These are phyloP conservation scores for Fusarium incarnatum DNA, from an alignment of 2,329 filamentous ascomycete species.

Conservation along the genomic window DNA sequence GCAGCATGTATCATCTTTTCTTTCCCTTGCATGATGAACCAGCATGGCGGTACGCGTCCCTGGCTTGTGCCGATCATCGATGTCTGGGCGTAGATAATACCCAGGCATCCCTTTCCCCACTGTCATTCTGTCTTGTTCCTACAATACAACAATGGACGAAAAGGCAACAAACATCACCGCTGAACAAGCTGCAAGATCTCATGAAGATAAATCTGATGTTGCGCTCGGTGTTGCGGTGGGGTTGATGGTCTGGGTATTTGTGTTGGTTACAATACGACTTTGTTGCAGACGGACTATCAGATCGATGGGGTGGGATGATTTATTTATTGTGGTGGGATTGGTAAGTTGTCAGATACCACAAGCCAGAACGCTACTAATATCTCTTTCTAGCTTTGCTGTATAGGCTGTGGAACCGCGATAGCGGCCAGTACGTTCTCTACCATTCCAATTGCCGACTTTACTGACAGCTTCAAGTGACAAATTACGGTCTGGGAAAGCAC, in stretches of 20 bases:
- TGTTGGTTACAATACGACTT: slow-evolving; percentile 26
- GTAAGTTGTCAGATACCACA: too few relatives aligned
- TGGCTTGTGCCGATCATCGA: background rate
- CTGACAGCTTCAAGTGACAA: slow-evolving; percentile 35
- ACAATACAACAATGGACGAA: background rate
- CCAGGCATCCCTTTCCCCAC: background rate
- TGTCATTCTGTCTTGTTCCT: fast-evolving
- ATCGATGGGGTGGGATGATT: slow-evolving; percentile 24
- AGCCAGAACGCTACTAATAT: too few relatives aligned
- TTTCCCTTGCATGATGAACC: background rate
- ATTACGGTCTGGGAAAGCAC: slow-evolving; percentile 34
- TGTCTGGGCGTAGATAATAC: background rate
- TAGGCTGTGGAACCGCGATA: slow-evolving; percentile 25
- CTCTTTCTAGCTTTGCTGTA: background rate
- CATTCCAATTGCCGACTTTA: fast-evolving
- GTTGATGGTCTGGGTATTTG: slow-evolving; percentile 11
- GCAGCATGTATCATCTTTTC: fast-evolving
- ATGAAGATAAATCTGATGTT: background rate
- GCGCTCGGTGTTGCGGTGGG: background rate
- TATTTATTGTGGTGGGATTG: slow-evolving; percentile 1
- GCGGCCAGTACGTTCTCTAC: slow-evolving; percentile 13
- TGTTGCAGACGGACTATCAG: slow-evolving; percentile 19
- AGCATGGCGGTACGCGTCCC: background rate
- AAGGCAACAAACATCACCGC: background rate
- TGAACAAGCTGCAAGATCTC: background rate